phyloP scores from a whole-genome alignment of 1,139 yeast genomes.

The Pichia sp. region DNA sequence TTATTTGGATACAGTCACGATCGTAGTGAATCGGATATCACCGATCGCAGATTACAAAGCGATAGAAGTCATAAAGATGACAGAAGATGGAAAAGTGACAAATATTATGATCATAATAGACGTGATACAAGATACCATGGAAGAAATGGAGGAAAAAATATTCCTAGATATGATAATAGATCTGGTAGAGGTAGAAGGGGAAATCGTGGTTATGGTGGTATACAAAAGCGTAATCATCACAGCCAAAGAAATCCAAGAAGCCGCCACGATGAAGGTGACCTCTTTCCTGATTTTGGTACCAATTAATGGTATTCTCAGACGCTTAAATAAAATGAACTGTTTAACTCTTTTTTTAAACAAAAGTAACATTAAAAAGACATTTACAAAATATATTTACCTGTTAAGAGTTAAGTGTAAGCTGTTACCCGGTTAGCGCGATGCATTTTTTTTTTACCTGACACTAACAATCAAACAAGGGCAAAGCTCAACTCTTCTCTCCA shows the following conservation, averaged over 20 bases:
- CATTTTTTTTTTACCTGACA: no score
- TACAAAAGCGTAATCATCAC: background rate
- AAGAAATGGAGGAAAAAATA: no score
- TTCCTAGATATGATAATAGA: background rate
- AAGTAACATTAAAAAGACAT: no score
- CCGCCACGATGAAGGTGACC: background rate
- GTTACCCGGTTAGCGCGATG: no score
- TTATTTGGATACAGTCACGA: slow-evolving; percentile 17
- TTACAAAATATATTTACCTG: no score
- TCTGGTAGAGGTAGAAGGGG: slow-evolving; percentile 4
- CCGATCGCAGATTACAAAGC: background rate
- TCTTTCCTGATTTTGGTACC: background rate
- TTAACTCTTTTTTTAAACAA: no score
- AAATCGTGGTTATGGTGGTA: slow-evolving; percentile 1
- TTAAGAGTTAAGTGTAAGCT: no score
- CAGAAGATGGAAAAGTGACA: slow-evolving; percentile 13
- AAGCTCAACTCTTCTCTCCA: no score
- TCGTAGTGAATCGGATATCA: slow-evolving; percentile 1
- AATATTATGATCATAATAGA: slow-evolving; percentile 4
- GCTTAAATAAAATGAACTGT: no score
- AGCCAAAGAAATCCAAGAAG: background rate
- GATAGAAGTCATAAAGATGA: background rate
- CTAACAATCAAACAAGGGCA: no score
- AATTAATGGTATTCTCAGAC: no score
- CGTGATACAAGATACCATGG: background rate